Conservation (phyloP, 1,139 yeast genomes). For the Blastobotrys proliferans region DNA sequence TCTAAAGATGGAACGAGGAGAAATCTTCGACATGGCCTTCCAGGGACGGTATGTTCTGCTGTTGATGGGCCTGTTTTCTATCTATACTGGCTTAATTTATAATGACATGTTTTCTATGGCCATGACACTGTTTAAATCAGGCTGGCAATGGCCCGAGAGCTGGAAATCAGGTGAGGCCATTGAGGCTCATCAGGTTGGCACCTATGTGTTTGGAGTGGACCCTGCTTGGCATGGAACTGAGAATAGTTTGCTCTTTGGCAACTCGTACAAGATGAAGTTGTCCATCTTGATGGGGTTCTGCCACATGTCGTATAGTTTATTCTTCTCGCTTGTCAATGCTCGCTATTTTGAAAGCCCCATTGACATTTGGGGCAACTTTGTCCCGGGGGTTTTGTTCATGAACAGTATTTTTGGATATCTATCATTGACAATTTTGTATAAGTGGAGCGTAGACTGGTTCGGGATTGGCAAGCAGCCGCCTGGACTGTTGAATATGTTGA, state of each 20-base stretch:
- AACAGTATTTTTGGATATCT: conserved; percentile 93
- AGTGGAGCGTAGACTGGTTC: conserved; percentile 94
- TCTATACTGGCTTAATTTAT: conserved; percentile 89
- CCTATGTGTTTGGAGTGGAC: conserved; percentile 83
- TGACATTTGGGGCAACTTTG: conserved; percentile 86
- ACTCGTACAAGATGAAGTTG: conserved; percentile 94
- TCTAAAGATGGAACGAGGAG: conserved; percentile 70
- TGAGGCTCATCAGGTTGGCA: conserved; percentile 60
- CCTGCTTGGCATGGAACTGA: conserved; percentile 98
- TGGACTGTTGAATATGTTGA: conserved; percentile 87
- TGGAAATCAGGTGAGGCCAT: conserved; percentile 63
- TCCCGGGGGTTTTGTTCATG: conserved; percentile 93
- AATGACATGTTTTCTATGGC: conserved; percentile 91
- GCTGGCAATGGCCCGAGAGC: conserved; percentile 88
- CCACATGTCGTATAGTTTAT: conserved; percentile 89
- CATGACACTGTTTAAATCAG: conserved; percentile 77
- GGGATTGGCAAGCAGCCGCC: conserved; percentile 76
- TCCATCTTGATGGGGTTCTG: conserved; percentile 91
- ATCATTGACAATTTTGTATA: conserved; percentile 77
- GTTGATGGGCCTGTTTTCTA: conserved; percentile 88
- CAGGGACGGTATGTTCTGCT: conserved; percentile 84
- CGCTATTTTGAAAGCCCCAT: conserved; percentile 68
- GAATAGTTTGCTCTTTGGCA: conserved; percentile 80
- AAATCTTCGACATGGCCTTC: conserved; percentile 94
- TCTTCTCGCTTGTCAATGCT: conserved; percentile 81